Conservation (phyloP, 495 filamentous ascomycete species). For the Hyaloscypha bicolor region DNA sequence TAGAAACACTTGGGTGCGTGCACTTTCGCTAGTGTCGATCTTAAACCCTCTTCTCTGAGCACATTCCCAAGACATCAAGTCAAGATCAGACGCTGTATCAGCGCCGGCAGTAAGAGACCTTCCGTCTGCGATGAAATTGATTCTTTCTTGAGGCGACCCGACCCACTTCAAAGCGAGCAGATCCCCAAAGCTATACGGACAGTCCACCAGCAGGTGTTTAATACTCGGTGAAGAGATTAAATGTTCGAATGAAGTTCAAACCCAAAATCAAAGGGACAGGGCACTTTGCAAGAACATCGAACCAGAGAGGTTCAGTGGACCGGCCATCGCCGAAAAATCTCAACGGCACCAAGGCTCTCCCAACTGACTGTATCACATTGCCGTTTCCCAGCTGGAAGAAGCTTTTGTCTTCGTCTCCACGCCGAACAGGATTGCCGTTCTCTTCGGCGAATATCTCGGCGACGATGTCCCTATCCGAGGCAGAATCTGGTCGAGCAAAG, state of each 20-base stretch:
- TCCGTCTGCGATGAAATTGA: slow-evolving; percentile 1
- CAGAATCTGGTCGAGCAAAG: slow-evolving; percentile 12
- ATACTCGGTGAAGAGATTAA: slow-evolving; percentile 10
- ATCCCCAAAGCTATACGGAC: background rate
- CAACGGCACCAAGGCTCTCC: slow-evolving; percentile 2
- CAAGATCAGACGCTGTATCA: slow-evolving; percentile 14
- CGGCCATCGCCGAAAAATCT: background rate
- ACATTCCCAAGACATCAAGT: slow-evolving; percentile 15
- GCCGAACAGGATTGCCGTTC: background rate
- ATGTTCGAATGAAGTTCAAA: slow-evolving; percentile 2
- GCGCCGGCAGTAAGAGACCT: background rate
- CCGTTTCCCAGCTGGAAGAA: slow-evolving; percentile 4
- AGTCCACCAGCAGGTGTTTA: slow-evolving; percentile 9
- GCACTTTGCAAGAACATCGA: slow-evolving; percentile 9
- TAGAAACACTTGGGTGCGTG: background rate
- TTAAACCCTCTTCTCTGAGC: slow-evolving; percentile 7
- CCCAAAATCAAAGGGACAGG: slow-evolving; percentile 13
- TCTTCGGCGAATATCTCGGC: slow-evolving; percentile 8
- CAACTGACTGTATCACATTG: background rate
- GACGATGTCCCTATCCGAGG: slow-evolving; percentile 6
- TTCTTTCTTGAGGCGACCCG: background rate
- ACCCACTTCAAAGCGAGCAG: slow-evolving; percentile 12
- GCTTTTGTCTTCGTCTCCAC: slow-evolving; percentile 5
- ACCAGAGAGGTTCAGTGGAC: slow-evolving; percentile 9
- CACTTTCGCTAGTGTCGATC: background rate